These are phyloP conservation scores for Globisporangium middletonii DNA, from an alignment of 352 stramenopile genomes.

Conservation along the genomic window DNA sequence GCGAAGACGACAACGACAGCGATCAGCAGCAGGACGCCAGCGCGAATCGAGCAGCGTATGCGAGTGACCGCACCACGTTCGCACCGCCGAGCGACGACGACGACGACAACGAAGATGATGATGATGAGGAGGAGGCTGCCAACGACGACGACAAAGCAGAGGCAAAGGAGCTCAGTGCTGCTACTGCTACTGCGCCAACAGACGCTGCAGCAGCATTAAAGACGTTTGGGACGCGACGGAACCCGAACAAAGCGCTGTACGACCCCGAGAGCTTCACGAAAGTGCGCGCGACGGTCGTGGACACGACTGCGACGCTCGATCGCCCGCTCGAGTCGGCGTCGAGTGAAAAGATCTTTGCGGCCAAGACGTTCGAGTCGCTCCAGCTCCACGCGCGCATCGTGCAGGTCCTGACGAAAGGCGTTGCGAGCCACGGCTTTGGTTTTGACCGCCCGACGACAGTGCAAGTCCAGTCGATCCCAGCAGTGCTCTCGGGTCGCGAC, in stretches of 20 bases:
- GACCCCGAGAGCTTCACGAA: slow-evolving; percentile 50
- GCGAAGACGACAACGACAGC: background rate
- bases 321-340: slow-evolving; percentile 63
- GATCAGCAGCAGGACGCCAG: background rate
- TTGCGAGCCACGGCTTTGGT: slow-evolving; percentile 52
- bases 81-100: background rate
- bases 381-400: slow-evolving; percentile 60
- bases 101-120: background rate
- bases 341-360: slow-evolving; percentile 81
- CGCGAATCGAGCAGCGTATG: background rate
- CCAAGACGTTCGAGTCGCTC: slow-evolving; percentile 69
- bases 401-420: slow-evolving; percentile 56
- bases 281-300: slow-evolving; percentile 39
- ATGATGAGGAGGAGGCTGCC: slow-evolving; percentile 12
- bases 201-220: slow-evolving; percentile 5
- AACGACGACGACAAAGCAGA: slow-evolving; percentile 8
- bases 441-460: slow-evolving; percentile 75
- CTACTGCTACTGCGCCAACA: background rate
- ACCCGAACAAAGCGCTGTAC: slow-evolving; percentile 80
- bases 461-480: slow-evolving; percentile 78
- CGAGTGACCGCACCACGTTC: too few species aligned
- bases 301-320: slow-evolving; percentile 50
- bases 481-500: slow-evolving; percentile 67
- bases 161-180: background rate
- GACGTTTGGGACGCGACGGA: slow-evolving; percentile 68